phyloP scores from a whole-genome alignment of 768 basidiomycete species.

The Lanmaoa pseudosensibilis region DNA sequence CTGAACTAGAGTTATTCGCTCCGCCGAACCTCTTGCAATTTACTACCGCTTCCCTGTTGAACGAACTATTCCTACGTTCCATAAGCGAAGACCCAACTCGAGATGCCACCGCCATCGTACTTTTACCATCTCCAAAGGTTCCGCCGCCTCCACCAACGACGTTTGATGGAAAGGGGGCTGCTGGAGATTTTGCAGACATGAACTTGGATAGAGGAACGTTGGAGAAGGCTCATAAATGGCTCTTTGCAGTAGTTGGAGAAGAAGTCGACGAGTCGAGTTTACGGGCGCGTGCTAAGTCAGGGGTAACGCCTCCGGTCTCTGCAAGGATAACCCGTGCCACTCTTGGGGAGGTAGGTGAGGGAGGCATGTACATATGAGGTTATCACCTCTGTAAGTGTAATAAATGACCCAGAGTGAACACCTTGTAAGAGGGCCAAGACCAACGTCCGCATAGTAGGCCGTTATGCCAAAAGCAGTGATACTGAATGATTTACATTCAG shows the following conservation, averaged over 20 bases:
- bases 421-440: no score
- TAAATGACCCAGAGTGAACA: not conserved
- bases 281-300: slow-evolving; percentile 11
- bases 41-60: slow-evolving; percentile 54
- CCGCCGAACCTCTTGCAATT: slow-evolving; percentile 60
- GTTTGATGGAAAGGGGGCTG: slow-evolving; percentile 33
- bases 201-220: slow-evolving; percentile 39
- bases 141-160: slow-evolving; percentile 41
- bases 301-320: slow-evolving; percentile 1
- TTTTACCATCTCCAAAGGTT: slow-evolving; percentile 50
- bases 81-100: not conserved
- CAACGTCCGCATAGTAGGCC: no score
- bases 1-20: slow-evolving; percentile 39
- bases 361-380: slow-evolving; percentile 50
- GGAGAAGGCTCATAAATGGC: slow-evolving; percentile 35
- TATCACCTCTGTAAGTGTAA: not conserved
- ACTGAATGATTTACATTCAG: no score
- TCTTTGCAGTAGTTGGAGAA: slow-evolving; percentile 38
- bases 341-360: slow-evolving; percentile 43
- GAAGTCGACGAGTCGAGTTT: slow-evolving; percentile 7
- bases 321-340: slow-evolving; percentile 7
- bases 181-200: slow-evolving; percentile 26
- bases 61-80: slow-evolving; percentile 17
- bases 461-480: no score
- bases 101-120: slow-evolving; percentile 31